Evolutionary conservation across 2,329 filamentous ascomycete genomes (phyloP).

Genomic region (Cladosporium austrohemisphaericum): DNA sequence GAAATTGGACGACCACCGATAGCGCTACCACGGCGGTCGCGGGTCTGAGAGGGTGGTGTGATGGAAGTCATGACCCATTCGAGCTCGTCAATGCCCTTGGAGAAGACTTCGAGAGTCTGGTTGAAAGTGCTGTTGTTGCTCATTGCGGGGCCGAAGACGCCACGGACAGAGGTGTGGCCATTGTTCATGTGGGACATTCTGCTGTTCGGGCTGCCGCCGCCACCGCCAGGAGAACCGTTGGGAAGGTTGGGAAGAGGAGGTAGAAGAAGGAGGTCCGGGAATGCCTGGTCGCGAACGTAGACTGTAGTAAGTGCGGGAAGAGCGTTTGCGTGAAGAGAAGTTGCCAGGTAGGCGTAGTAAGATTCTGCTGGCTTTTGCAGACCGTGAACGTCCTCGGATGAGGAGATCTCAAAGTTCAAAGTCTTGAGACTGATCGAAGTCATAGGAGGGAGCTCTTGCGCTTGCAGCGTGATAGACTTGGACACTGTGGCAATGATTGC

Average conservation of each 20-base stretch:
- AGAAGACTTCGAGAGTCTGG: slow-evolving; percentile 60
- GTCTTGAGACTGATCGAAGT: slow-evolving; percentile 65
- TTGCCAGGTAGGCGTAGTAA: slow-evolving; percentile 82
- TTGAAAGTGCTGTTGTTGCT: slow-evolving; percentile 36
- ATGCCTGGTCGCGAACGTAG: slow-evolving; percentile 80
- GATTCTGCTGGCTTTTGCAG: slow-evolving; percentile 50
- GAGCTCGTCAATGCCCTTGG: slow-evolving; percentile 63
- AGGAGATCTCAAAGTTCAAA: slow-evolving; percentile 79
- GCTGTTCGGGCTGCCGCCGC: slow-evolving; percentile 30
- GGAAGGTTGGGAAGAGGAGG: slow-evolving; percentile 58
- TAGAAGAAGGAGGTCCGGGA: slow-evolving; percentile 74
- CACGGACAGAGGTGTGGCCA: slow-evolving; percentile 17
- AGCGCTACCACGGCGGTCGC: slow-evolving; percentile 37
- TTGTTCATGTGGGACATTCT: slow-evolving; percentile 25
- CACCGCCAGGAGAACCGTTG: slow-evolving; percentile 32
- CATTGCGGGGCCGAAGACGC: slow-evolving; percentile 4
- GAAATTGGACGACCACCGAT: slow-evolving; percentile 43
- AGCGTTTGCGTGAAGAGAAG: slow-evolving; percentile 71
- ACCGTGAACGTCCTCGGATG: slow-evolving; percentile 57
- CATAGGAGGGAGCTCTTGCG: slow-evolving; percentile 58
- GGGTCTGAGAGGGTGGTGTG: slow-evolving; percentile 43
- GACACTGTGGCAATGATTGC: slow-evolving; percentile 55
- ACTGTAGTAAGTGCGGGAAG: slow-evolving; percentile 71
- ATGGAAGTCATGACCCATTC: slow-evolving; percentile 66
- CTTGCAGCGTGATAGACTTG: slow-evolving; percentile 51